Evolutionary conservation across 73 alveolate species (phyloP).

Genomic region (Paramecium primaurelia): DNA sequence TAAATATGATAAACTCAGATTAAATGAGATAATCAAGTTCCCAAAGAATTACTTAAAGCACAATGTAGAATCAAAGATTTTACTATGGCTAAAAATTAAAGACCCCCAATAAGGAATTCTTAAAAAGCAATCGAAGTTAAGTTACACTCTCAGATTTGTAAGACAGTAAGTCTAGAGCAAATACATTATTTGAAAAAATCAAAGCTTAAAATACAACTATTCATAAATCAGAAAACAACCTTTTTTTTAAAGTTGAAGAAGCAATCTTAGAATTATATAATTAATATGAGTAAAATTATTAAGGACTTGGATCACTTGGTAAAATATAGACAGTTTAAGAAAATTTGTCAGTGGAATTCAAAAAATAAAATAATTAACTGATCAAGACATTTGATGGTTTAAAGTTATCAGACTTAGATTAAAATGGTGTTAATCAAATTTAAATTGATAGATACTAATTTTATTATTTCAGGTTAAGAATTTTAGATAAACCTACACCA

Average conservation of each 20-base stretch:
- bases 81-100: background rate
- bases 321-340: background rate
- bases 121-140: background rate
- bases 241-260: background rate
- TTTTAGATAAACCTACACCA: background rate
- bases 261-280: conserved; percentile 5
- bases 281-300: conserved; percentile 23
- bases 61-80: background rate
- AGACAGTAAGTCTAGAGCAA: background rate
- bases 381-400: conserved; percentile 20
- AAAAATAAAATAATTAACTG: background rate
- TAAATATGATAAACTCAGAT: background rate
- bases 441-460: conserved; percentile 6
- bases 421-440: background rate
- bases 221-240: background rate
- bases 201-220: background rate
- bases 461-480: conserved; percentile 19
- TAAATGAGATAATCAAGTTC: background rate
- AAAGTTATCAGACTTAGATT: background rate
- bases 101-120: background rate
- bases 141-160: background rate
- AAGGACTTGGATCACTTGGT: background rate
- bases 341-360: background rate
- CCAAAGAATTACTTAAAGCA: background rate
- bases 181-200: background rate